Percentiles rank a stretch among this genome's conserved stretches.
Conservation (phyloP, 2,329 filamentous ascomycete species). For the Helotiales sp. region DNA sequence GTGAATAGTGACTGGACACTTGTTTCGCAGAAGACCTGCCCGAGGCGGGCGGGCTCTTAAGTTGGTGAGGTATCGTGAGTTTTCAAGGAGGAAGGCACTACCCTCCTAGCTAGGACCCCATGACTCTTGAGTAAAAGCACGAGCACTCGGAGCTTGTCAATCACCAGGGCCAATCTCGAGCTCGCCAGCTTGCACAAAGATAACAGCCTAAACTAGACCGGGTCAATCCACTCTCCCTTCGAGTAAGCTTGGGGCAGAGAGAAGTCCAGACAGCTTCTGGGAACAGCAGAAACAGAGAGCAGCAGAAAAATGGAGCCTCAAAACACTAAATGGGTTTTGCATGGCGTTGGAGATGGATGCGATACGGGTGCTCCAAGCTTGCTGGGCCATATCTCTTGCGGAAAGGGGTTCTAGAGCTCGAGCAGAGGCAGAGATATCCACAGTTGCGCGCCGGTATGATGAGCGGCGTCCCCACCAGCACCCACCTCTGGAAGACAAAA, state of each 20-base stretch:
- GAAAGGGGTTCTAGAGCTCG: conserved; percentile 4
- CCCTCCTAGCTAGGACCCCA: not conserved
- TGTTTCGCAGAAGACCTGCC: not conserved
- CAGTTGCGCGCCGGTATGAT: not conserved
- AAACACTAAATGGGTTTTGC: conserved; percentile 2
- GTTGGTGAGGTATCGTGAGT: not conserved
- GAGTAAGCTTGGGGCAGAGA: not conserved
- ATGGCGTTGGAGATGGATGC: not conserved
- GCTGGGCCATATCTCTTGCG: not conserved
- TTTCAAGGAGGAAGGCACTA: not conserved
- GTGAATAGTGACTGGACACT: not conserved
- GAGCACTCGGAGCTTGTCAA: not conserved
- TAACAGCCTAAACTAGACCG: conserved; percentile 4
- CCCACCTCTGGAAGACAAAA: conserved; percentile 15
- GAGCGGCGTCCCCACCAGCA: not conserved
- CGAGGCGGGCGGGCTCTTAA: not conserved
- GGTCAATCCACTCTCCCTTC: not conserved
- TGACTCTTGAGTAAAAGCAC: not conserved
- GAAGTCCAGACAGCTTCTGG: conserved; percentile 2
- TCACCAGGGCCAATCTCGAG: not conserved
- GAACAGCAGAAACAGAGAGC: not conserved
- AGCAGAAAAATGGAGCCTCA: conserved; percentile 10
- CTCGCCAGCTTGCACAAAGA: not conserved
- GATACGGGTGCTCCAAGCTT: conserved; percentile 3
- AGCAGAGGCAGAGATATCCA: not conserved